These are phyloP conservation scores for Lipomyces japonicus DNA, from an alignment of 805 yeast species.

Conservation along the genomic window DNA sequence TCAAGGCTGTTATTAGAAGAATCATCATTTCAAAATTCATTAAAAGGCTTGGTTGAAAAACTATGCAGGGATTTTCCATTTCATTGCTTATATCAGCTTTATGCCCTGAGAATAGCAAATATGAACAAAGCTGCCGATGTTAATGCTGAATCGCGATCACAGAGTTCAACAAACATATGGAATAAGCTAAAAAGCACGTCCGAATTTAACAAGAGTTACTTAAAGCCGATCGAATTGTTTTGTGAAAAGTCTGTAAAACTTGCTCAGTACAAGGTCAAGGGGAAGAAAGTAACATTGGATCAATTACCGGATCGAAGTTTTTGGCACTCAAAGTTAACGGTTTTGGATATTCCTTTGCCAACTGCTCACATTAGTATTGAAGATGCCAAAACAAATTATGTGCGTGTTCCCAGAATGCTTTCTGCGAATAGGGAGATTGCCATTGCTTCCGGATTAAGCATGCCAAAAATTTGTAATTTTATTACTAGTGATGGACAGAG, in stretches of 20 bases:
- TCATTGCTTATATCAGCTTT: slow-evolving; percentile 56
- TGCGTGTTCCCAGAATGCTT: slow-evolving; percentile 46
- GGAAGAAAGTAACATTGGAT: slow-evolving; percentile 22
- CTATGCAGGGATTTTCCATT: slow-evolving; percentile 61
- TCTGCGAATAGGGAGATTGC: slow-evolving; percentile 46
- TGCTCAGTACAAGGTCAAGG: slow-evolving; percentile 18
- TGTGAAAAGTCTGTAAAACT: slow-evolving; percentile 47
- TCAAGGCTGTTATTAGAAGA: slow-evolving; percentile 57
- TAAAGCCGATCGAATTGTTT: slow-evolving; percentile 49
- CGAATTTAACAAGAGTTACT: slow-evolving; percentile 34
- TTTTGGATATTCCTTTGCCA: slow-evolving; percentile 41
- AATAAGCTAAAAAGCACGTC: slow-evolving; percentile 37
- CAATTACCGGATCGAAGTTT: slow-evolving; percentile 43
- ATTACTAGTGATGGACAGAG: slow-evolving; percentile 53
- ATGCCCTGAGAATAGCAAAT: slow-evolving; percentile 23
- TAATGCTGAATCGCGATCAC: slow-evolving; percentile 45
- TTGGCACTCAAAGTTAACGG: slow-evolving; percentile 54
- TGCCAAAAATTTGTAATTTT: slow-evolving; percentile 73
- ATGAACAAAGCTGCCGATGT: slow-evolving; percentile 34
- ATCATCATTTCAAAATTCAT: slow-evolving; percentile 51
- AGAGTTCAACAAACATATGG: slow-evolving; percentile 54
- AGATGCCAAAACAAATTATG: slow-evolving; percentile 45
- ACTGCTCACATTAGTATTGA: not conserved
- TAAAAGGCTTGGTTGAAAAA: slow-evolving; percentile 47
- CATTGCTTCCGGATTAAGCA: slow-evolving; percentile 83